Evolutionary conservation across 495 filamentous ascomycete genomes (phyloP).

Genomic region (Penicillium roqueforti): DNA sequence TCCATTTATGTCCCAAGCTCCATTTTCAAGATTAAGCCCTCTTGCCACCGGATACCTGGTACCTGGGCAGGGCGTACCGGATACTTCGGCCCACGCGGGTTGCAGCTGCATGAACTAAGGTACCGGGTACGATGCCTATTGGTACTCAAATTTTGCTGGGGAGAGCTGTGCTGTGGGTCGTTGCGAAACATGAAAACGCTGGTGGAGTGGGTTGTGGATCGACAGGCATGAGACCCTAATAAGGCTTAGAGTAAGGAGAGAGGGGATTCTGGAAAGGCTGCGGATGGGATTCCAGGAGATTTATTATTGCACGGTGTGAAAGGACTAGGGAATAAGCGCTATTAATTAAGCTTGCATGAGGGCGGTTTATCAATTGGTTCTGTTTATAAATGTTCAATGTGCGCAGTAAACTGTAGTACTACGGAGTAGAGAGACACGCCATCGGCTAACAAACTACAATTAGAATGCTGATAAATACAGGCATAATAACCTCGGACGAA

Average conservation of each 20-base stretch:
- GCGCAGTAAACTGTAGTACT: too few species aligned
- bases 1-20: neutral
- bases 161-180: constrained; percentile 20
- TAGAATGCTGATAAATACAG: too few species aligned
- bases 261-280: neutral
- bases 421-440: too few species aligned
- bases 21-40: neutral
- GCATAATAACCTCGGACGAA: too few species aligned
- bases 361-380: too few species aligned
- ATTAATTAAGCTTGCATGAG: too few species aligned
- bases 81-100: constrained; percentile 4
- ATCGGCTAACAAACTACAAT: too few species aligned
- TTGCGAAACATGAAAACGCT: constrained; percentile 25
- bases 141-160: constrained; percentile 3
- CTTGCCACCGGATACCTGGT: neutral
- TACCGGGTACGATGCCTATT: constrained; percentile 15
- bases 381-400: too few species aligned
- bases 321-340: too few species aligned
- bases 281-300: neutral
- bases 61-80: neutral
- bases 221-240: constrained; percentile 8
- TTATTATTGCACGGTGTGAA: neutral
- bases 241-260: constrained; percentile 4
- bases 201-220: constrained; percentile 17
- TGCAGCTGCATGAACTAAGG: neutral